A percentile compares a stretch with the other conserved stretches of the same genome.
Evolutionary conservation across 805 yeast species (phyloP).

Genomic region (Candida silvicultrix): DNA sequence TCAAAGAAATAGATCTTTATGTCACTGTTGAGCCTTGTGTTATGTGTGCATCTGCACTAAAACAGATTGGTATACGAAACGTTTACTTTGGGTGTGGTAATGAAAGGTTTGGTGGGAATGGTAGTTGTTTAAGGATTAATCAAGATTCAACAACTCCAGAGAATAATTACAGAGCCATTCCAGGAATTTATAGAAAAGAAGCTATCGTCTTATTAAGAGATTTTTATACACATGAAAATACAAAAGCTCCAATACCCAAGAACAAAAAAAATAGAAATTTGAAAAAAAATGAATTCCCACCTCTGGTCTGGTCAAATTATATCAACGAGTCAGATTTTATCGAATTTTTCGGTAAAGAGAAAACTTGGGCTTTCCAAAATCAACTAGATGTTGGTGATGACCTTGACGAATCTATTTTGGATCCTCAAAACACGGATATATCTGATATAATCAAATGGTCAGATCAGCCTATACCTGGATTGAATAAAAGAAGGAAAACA

Average conservation of each 20-base stretch:
- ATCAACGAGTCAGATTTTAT: slow-evolving; percentile 45
- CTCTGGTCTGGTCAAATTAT: slow-evolving; percentile 48
- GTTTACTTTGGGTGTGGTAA: slow-evolving; percentile 92
- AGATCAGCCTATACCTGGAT: slow-evolving; percentile 4
- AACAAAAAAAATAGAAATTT: slow-evolving; percentile 62
- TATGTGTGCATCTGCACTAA: slow-evolving; percentile 91
- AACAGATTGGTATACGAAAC: slow-evolving; percentile 66
- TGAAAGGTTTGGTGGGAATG: slow-evolving; percentile 96
- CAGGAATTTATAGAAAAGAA: slow-evolving; percentile 76
- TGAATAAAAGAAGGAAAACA: slow-evolving; percentile 6
- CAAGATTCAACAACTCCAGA: slow-evolving; percentile 29
- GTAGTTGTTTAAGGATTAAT: slow-evolving; percentile 67
- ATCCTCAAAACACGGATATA: slow-evolving; percentile 13
- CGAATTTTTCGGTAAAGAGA: slow-evolving; percentile 29
- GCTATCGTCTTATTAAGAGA: slow-evolving; percentile 76
- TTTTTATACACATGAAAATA: slow-evolving; percentile 83
- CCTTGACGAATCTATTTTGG: slow-evolving; percentile 11
- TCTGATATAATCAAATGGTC: slow-evolving; percentile 13
- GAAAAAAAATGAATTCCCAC: slow-evolving; percentile 52
- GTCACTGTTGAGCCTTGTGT: slow-evolving; percentile 98
- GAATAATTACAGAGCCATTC: slow-evolving; percentile 47
- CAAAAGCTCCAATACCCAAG: slow-evolving; percentile 76
- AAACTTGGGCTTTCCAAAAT: slow-evolving; percentile 3
- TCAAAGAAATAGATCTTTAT: slow-evolving; percentile 60
- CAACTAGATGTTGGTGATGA: slow-evolving; percentile 13